phyloP scores from a whole-genome alignment of 2,329 filamentous ascomycete species.

The Fusarium xyrophilum region DNA sequence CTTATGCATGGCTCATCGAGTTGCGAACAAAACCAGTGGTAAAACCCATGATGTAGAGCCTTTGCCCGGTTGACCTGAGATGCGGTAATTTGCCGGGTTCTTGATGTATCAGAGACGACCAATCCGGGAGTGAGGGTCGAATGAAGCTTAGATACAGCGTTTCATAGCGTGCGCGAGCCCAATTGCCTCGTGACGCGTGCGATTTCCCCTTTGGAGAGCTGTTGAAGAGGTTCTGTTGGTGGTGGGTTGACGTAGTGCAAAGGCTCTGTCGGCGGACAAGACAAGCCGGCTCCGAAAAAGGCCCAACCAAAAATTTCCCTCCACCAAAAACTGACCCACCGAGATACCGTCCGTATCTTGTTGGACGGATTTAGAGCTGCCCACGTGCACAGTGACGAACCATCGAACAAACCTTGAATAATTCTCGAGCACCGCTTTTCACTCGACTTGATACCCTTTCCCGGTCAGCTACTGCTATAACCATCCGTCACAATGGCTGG shows the following conservation, averaged over 20 bases:
- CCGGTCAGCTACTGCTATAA: conserved; percentile 13
- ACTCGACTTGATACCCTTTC: background rate
- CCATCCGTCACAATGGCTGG: conserved; percentile 72
- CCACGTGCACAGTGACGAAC: conserved; percentile 20
- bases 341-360: conserved; percentile 1
- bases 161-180: conserved; percentile 46
- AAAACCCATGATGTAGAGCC: conserved; percentile 69
- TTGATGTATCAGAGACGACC: conserved; percentile 25
- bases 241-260: conserved; percentile 43
- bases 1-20: background rate
- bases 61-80: conserved; percentile 34
- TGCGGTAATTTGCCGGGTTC: conserved; percentile 43
- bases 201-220: conserved; percentile 19
- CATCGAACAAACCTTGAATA: background rate
- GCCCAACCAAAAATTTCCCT: conserved; percentile 46
- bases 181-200: conserved; percentile 36
- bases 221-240: conserved; percentile 36
- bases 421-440: background rate
- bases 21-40: conserved; percentile 73
- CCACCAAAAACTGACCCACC: conserved; percentile 37
- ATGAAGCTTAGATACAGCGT: conserved; percentile 38
- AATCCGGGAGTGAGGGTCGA: conserved; percentile 28
- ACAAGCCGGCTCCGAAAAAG: conserved; percentile 43
- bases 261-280: conserved; percentile 39
- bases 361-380: conserved; percentile 8